These are phyloP conservation scores for Aspergillus jensenii DNA, from an alignment of 2,329 filamentous ascomycete genomes.

Conservation along the genomic window DNA sequence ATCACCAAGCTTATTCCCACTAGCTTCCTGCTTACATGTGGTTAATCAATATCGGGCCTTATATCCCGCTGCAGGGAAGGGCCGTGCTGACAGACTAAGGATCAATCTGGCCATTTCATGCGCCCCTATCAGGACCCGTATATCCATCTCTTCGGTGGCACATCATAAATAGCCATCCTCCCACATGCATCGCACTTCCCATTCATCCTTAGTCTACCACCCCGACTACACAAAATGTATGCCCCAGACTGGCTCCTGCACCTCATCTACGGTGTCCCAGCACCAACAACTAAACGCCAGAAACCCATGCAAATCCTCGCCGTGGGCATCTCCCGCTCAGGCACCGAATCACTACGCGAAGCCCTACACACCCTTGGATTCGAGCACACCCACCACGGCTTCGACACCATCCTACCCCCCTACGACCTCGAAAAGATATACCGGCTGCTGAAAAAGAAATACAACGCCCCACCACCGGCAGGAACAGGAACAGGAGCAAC, in stretches of 20 bases:
- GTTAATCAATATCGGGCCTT: too few relatives aligned
- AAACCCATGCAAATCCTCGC: slow-evolving; percentile 20
- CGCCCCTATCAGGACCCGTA: neutral
- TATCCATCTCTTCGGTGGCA: neutral
- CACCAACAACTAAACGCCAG: slow-evolving; percentile 2
- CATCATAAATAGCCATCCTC: neutral
- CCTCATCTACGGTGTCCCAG: slow-evolving; percentile 6
- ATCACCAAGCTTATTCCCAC: too few relatives aligned
- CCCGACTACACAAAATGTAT: neutral
- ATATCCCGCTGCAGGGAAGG: too few relatives aligned
- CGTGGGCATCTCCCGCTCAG: slow-evolving; percentile 24
- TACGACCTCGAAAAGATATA: slow-evolving; percentile 3
- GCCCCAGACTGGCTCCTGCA: neutral
- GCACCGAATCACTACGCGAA: slow-evolving; percentile 24
- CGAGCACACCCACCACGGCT: slow-evolving; percentile 21
- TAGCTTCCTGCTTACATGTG: too few relatives aligned
- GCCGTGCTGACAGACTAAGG: too few relatives aligned
- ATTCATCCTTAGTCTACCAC: neutral
- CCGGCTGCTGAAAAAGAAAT: slow-evolving; percentile 17
- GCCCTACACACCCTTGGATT: slow-evolving; percentile 25
- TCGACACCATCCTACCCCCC: slow-evolving; percentile 8
- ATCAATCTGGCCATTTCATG: neutral
- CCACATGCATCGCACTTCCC: neutral
- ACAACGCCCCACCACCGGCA: neutral
- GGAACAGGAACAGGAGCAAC: neutral